Base-by-base conservation (phyloP, 148 eudicot genomes). In the Amaranthus cruentus region DNA sequence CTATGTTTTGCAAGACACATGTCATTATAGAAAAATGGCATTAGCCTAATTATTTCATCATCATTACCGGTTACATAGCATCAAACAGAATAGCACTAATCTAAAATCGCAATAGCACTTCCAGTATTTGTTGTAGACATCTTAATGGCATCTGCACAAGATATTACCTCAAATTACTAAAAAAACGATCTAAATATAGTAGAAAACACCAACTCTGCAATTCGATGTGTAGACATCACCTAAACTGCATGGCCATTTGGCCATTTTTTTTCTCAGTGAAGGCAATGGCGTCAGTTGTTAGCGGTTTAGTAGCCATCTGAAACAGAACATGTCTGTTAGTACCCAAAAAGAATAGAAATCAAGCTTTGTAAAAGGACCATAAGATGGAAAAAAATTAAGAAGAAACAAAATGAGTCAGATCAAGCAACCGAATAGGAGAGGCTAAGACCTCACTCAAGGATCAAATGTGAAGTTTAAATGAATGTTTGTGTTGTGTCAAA, bases 261-360 rank as follows among this genome's bases (percentile, higher is more conserved):
- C n/a, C n/a, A n/a, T n/a, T n/a, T n/a, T n/a, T 95, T 86, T 95
- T 95, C 84, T 91, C 98, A 4, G 98, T 91, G 59, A 90, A 76
- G 59, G 97, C 97, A 64, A 95, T 84, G n/a, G 96, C 85, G 81
- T 88, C 96, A 44, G 53, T 87, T 44, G 90, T 83, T 11, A 91
- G 82, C 49, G 90, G 91, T 79, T 86, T 86, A 57, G 92, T 72
- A 7, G 90, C 91, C 98, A 95, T 95, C 97, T 94, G 85, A 52
- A 80, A 64, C 11, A 60, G 44, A 46, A 69, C 9, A 15, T 3
- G 4, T 10, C 6, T 38, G 10, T 66, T 53, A 72, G 14, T 51
- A 6, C 55, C 10, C 62, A 9, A 8, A 21, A 21, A 67, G 7
- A 63, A 44, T 48, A 46, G n/a, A n/a, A n/a, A 4, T 0, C n/a